phyloP scores from a whole-genome alignment of 176 grass and related monocot genomes.

The Hordeum vulgare region DNA sequence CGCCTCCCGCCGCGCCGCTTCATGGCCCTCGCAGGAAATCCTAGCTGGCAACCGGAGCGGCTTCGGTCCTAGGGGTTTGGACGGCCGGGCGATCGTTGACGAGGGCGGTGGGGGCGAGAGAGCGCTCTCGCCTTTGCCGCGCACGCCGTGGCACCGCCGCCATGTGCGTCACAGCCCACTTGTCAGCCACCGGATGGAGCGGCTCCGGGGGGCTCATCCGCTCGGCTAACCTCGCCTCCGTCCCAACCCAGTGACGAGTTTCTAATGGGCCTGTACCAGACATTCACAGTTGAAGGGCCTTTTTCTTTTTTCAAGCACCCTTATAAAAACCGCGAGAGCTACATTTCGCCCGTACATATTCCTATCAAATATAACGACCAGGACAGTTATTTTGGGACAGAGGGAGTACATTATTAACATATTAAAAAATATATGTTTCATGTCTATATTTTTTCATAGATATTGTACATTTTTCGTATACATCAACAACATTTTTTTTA shows the following conservation, averaged over 20 bases:
- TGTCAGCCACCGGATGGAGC: not conserved
- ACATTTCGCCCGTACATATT: too few species aligned
- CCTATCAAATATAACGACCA: too few species aligned
- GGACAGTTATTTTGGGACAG: too few species aligned
- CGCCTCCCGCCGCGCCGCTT: constrained; percentile 12
- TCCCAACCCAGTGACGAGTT: too few species aligned
- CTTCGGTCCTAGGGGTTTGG: not conserved
- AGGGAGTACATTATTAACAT: too few species aligned
- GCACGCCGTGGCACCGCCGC: not conserved
- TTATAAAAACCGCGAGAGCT: not conserved
- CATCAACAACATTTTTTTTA: too few species aligned
- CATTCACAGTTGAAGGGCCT: too few species aligned
- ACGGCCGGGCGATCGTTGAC: not conserved
- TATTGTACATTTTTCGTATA: too few species aligned
- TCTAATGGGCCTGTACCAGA: not conserved
- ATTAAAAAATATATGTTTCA: too few species aligned
- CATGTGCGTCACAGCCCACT: not conserved
- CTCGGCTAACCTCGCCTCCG: not conserved
- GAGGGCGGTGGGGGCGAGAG: not conserved
- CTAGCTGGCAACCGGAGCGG: not conserved
- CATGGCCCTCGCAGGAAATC: constrained; percentile 23
- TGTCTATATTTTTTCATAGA: too few species aligned
- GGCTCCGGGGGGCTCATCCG: not conserved
- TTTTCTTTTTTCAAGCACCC: not conserved
- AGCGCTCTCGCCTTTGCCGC: not conserved